A percentile compares a stretch with the other conserved stretches of the same genome.
Evolutionary conservation across 139 green algal genomes (phyloP).

Genomic region (Micractinium conductrix): DNA sequence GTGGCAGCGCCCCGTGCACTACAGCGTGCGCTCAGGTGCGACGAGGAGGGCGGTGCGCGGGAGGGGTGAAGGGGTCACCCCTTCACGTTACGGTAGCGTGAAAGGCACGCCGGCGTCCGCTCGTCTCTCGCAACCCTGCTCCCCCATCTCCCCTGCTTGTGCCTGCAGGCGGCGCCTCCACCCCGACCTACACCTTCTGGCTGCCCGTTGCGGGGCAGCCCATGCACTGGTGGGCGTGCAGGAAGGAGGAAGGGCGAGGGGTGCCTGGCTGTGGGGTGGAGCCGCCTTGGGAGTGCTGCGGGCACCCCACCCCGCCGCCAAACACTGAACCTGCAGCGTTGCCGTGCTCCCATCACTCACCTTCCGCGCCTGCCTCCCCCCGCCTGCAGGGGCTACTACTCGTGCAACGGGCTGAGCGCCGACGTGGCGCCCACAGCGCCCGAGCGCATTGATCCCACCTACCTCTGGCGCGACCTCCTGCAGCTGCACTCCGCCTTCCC

Average conservation of each 20-base stretch:
- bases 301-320: no score
- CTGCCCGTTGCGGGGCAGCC: conserved; percentile 45
- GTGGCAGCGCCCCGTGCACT: conserved; percentile 19
- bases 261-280: no score
- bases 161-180: conserved; percentile 1
- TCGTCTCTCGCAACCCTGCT: background rate
- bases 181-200: conserved; percentile 47
- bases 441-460: conserved; percentile 31
- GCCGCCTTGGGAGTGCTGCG: no score
- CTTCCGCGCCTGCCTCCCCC: background rate
- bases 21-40: background rate
- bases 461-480: conserved; percentile 61
- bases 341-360: no score
- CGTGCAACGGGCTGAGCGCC: conserved; percentile 53
- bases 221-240: conserved; percentile 44
- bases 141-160: background rate
- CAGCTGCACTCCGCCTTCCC: conserved; percentile 54
- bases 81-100: background rate
- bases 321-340: no score
- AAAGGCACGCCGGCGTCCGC: no score
- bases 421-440: conserved; percentile 3
- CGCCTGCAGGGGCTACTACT: conserved; percentile 42
- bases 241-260: no score
- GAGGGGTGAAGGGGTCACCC: background rate
- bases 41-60: no score